Percentiles rank a stretch among this genome's conserved stretches.
phyloP scores from a whole-genome alignment of 2,329 filamentous ascomycete genomes.

The Penicillium sp. region DNA sequence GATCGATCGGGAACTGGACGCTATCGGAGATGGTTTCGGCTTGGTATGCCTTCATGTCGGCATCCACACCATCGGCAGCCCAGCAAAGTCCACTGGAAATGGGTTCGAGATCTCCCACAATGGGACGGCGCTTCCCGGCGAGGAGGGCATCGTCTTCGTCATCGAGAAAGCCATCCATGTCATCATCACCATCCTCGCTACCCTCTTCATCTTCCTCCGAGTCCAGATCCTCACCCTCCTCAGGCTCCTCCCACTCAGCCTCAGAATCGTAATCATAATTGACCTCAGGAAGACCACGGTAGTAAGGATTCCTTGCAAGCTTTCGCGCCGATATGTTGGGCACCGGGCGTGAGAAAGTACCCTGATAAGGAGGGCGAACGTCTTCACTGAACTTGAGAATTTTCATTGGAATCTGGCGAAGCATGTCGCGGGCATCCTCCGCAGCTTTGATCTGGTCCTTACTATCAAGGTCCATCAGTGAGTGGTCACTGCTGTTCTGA shows the following conservation, averaged over 20 bases:
- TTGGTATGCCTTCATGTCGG: conserved; percentile 62
- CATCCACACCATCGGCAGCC: conserved; percentile 60
- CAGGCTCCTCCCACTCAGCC: conserved; percentile 66
- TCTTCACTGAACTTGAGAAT: conserved; percentile 64
- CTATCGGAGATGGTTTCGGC: conserved; percentile 72
- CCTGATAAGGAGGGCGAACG: conserved; percentile 65
- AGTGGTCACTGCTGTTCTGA: conserved; percentile 43
- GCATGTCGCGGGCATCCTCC: conserved; percentile 43
- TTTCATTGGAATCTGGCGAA: conserved; percentile 59
- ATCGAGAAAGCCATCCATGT: conserved; percentile 88
- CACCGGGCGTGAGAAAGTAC: conserved; percentile 60
- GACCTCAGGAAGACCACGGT: conserved; percentile 55
- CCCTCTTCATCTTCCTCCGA: conserved; percentile 67
- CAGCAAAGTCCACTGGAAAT: conserved; percentile 81
- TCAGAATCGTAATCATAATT: conserved; percentile 71
- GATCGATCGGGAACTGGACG: conserved; percentile 70
- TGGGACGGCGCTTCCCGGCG: conserved; percentile 60
- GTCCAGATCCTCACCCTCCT: conserved; percentile 72
- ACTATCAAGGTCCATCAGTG: conserved; percentile 38
- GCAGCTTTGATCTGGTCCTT: conserved; percentile 28
- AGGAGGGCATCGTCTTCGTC: conserved; percentile 73
- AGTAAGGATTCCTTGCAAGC: conserved; percentile 59
- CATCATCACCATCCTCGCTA: conserved; percentile 71
- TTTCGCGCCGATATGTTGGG: conserved; percentile 46
- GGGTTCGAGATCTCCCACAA: conserved; percentile 72